These are phyloP conservation scores for Solanum megistacrolobum DNA, from an alignment of 257 asterid species.

Conservation along the genomic window DNA sequence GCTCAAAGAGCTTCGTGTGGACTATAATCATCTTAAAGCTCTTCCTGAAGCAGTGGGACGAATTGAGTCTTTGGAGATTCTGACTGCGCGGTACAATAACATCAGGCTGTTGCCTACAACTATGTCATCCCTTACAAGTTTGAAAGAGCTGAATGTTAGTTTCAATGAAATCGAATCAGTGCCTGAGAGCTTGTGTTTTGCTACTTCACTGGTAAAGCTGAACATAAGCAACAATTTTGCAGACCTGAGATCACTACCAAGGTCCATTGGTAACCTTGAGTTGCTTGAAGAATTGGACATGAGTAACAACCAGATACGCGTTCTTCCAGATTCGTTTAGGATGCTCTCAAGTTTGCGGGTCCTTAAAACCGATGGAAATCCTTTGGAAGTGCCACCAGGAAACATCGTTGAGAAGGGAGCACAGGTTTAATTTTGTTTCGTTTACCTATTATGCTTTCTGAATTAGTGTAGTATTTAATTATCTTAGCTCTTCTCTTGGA, in stretches of 20 bases:
- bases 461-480: neutral
- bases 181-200: slow-evolving; percentile 90
- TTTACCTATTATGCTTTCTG: neutral
- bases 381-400: slow-evolving; percentile 58
- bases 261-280: slow-evolving; percentile 86
- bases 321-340: slow-evolving; percentile 74
- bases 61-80: slow-evolving; percentile 55
- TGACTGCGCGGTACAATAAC: slow-evolving; percentile 73
- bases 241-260: slow-evolving; percentile 56
- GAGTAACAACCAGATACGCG: slow-evolving; percentile 77
- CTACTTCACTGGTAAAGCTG: slow-evolving; percentile 64
- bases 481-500: neutral
- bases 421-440: slow-evolving; percentile 32
- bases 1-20: slow-evolving; percentile 59
- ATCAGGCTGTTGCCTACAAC: slow-evolving; percentile 72
- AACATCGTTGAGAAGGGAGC: slow-evolving; percentile 51
- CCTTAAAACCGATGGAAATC: slow-evolving; percentile 71
- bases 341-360: slow-evolving; percentile 50
- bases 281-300: slow-evolving; percentile 74
- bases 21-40: slow-evolving; percentile 75
- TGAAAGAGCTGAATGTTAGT: slow-evolving; percentile 68
- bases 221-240: slow-evolving; percentile 90
- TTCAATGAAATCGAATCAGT: slow-evolving; percentile 78
- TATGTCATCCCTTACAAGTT: slow-evolving; percentile 51
- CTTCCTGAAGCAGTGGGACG: slow-evolving; percentile 85